phyloP scores from a whole-genome alignment of 345 rosid species.

The Syzygium aqueum region DNA sequence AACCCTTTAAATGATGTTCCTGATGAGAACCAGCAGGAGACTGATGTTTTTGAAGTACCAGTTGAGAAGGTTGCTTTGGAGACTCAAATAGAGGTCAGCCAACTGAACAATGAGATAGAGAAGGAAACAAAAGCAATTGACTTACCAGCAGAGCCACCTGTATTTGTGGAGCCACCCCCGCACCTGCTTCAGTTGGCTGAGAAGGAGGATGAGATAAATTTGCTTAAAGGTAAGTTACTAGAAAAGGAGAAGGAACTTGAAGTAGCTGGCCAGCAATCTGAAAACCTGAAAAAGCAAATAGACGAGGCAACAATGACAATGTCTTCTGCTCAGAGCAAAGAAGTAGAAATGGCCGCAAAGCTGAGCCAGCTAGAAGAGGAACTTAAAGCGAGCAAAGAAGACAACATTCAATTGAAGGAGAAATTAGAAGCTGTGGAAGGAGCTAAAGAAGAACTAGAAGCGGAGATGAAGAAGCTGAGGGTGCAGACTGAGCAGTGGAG shows the following conservation, averaged over 20 bases:
- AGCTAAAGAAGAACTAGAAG: conserved; percentile 51
- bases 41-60: conserved; percentile 69
- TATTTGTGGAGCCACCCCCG: conserved; percentile 18
- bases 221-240: conserved; percentile 43
- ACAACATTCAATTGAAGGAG: conserved; percentile 28
- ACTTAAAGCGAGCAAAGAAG: conserved; percentile 48
- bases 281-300: conserved; percentile 46
- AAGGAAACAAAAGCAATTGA: conserved; percentile 12
- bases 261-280: conserved; percentile 34
- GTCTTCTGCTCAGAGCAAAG: conserved; percentile 31
- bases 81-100: conserved; percentile 6
- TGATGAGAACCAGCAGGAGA: conserved; percentile 39
- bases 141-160: conserved; percentile 5
- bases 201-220: conserved; percentile 46
- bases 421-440: conserved; percentile 46
- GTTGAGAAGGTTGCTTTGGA: conserved; percentile 22
- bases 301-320: conserved; percentile 24
- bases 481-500: conserved; percentile 96
- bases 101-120: conserved; percentile 4
- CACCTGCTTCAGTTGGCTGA: conserved; percentile 22
- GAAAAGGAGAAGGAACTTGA: conserved; percentile 53
- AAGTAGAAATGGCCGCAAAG: conserved; percentile 36
- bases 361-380: conserved; percentile 44
- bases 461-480: conserved; percentile 74
- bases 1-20: conserved; percentile 18